Evolutionary conservation across 257 asterid genomes (phyloP).

Genomic region (Salvia miltiorrhiza): DNA sequence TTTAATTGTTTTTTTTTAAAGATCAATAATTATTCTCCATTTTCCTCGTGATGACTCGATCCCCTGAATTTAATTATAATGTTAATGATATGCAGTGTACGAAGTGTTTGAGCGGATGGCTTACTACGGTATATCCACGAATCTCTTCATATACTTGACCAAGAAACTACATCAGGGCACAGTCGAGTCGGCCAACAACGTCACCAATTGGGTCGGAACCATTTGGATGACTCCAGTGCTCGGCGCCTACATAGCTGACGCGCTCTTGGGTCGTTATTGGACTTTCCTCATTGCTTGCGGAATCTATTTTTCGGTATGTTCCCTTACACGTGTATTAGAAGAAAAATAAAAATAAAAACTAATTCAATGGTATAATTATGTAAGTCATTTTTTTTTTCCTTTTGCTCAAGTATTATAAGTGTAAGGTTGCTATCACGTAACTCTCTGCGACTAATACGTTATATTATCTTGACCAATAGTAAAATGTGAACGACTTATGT

Average conservation of each 20-base stretch:
- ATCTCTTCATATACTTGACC: slow-evolving; percentile 66
- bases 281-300: slow-evolving; percentile 59
- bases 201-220: slow-evolving; percentile 83
- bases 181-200: slow-evolving; percentile 66
- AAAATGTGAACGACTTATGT: background rate
- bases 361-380: too few relatives aligned
- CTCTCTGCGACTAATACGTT: background rate
- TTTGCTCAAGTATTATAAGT: background rate
- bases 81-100: slow-evolving; percentile 46
- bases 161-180: slow-evolving; percentile 63
- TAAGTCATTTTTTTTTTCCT: background rate
- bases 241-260: slow-evolving; percentile 85
- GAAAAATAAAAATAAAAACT: background rate
- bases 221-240: slow-evolving; percentile 77
- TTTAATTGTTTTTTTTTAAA: too few relatives aligned
- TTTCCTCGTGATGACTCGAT: too few relatives aligned
- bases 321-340: background rate
- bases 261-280: slow-evolving; percentile 74
- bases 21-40: too few relatives aligned
- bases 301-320: slow-evolving; percentile 55
- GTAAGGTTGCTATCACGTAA: background rate
- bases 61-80: too few relatives aligned
- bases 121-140: slow-evolving; percentile 74
- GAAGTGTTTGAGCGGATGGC: slow-evolving; percentile 96
- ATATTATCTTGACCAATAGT: background rate